Base-by-base conservation (phyloP, 805 yeast genomes). In the Starmerella scarabaei region DNA sequence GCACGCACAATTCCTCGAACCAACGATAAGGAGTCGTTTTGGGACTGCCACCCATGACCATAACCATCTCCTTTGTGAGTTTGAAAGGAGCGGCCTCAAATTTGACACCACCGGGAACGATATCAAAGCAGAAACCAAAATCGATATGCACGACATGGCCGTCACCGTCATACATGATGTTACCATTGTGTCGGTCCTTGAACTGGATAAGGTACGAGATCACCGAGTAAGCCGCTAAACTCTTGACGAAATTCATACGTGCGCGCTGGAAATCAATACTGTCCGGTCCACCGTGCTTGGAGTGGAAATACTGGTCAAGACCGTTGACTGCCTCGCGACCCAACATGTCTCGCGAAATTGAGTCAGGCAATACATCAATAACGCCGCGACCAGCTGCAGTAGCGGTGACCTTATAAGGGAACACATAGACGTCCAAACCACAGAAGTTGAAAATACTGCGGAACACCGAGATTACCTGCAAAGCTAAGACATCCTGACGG, bases 381-480 rank as follows among this genome's bases (percentile, higher is more conserved):
- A 91, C 93, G 61, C 99, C 99, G 65, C 97, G 86, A 0, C 99
- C 98, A 1, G 98, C 97, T 2, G 94, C 95, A 8, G 99, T 91
- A 1, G 99, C 98, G 0, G 95, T 86, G 20, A 91, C 98, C 49
- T 96, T 66, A 61, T 91, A 73, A 1, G 99, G 98, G 63, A 74
- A 93, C 20, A 91, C 93, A 60, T 69, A 91, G 32, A 88, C 71
- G 58, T 91, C 97, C 46, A 91, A 66, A 1, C 97, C 97, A 11
- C 81, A 75, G 48, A 74, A 71, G 46, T 75, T 73, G 93, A 95
- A 91, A 38, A 91, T 82, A 33, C 88, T 76, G 53, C 94, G 72
- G 68, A 93, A 91, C 28, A 91, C 77, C 3, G 95, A 80, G 42
- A 93, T 80, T 55, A 91, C 66, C 57, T 91, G 99, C 43, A 91